Evolutionary conservation across 495 filamentous ascomycete species (phyloP), one percentile per base, ranked within the genome.

Genomic region (Aspergillus heteromorphus): DNA sequence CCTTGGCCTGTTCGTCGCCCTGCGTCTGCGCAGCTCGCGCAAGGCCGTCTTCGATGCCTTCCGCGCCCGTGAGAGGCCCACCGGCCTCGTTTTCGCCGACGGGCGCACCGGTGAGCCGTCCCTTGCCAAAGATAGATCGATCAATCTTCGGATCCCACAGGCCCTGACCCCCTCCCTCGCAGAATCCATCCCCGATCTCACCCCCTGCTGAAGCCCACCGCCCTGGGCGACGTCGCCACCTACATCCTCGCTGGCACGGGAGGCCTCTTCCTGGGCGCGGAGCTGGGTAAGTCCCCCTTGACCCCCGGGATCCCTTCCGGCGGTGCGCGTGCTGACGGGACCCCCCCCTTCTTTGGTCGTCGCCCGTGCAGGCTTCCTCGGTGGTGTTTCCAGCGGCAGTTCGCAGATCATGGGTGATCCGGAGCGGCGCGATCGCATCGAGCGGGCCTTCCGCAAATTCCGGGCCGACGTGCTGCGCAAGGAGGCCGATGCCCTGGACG

Each of bases 121-220:
- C 43, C 23, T 2, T n/a, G 30, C 36, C 14, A 31, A n/a, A n/a
- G n/a, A n/a, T n/a, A n/a, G n/a, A 27, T 27, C 23, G 4, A 27
- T 27, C 23, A 4, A 7, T 27, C 3, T 4, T 27, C 23, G 3
- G 23, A 3, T 4, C 23, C 23, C 23, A 3, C 23, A 4, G 23
- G 4, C 7, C 23, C 23, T 1, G 40, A 20, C 21, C 3, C 16
- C 8, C 0, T 25, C 40, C 14, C 13, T 11, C 20, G 36, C 58
- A 86, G 85, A 87, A 58, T 50, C 76, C 0, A 69, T 87, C 31
- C 85, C 85, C 0, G 81, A 88, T 58, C 66, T 86, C 19, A 80
- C 82, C 4, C 73, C 73, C 0, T 82, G 18, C 55, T 87, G 29
- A 73, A 79, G 34, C 85, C 85, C 0, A 80, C 79, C 3, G 66